Evolutionary conservation across 2,329 filamentous ascomycete genomes (phyloP).

Genomic region (Amauroascus verrucosus): DNA sequence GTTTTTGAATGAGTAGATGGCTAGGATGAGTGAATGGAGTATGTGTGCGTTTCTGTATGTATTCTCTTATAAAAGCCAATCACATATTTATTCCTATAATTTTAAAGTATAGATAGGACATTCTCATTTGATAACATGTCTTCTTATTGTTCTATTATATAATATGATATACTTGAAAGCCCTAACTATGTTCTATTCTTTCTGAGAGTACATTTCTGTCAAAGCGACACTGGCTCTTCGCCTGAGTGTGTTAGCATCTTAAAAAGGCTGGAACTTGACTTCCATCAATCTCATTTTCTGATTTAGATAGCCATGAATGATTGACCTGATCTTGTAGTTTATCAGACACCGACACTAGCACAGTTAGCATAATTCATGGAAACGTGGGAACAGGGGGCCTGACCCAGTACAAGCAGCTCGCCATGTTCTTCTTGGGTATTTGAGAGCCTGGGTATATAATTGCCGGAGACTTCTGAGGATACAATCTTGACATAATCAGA

Average conservation of each 20-base stretch:
- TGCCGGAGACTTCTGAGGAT: slow-evolving; percentile 18
- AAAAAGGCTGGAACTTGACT: slow-evolving; percentile 5
- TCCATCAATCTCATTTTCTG: slow-evolving; percentile 2
- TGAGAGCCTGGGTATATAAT: slow-evolving; percentile 19
- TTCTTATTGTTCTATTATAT: no score
- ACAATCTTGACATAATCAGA: slow-evolving; percentile 20
- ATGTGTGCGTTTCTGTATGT: not conserved
- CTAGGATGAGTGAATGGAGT: not conserved
- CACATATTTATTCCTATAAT: no score
- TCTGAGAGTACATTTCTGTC: no score
- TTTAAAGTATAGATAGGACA: no score
- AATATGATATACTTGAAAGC: no score
- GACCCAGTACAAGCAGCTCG: slow-evolving; percentile 18
- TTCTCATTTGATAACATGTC: no score
- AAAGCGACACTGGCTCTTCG: no score
- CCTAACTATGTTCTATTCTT: no score
- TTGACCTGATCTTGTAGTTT: not conserved
- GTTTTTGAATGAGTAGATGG: not conserved
- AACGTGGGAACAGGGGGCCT: slow-evolving; percentile 9
- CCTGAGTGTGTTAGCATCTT: not conserved
- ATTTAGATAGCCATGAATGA: slow-evolving; percentile 4
- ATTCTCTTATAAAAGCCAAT: no score
- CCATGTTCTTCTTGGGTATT: slow-evolving; percentile 19
- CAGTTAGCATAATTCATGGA: not conserved
- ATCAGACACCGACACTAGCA: slow-evolving; percentile 3